phyloP scores from a whole-genome alignment of 805 yeast genomes.

The Metschnikowia hibisci region DNA sequence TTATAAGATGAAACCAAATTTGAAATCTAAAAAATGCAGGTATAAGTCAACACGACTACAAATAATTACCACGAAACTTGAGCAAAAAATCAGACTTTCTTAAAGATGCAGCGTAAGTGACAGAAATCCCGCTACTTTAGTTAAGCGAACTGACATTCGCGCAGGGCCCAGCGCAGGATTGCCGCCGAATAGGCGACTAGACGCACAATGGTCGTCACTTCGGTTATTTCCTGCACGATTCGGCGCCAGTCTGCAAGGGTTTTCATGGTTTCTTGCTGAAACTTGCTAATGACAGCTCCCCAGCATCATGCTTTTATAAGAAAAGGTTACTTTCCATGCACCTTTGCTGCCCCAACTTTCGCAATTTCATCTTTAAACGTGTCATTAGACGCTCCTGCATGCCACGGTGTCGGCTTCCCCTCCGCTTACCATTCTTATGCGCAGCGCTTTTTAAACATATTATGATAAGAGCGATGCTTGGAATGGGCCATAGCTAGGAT shows the following conservation, averaged over 20 bases:
- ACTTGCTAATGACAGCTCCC: too few species aligned
- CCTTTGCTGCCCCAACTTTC: too few species aligned
- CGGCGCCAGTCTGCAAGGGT: not conserved
- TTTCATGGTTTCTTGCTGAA: too few species aligned
- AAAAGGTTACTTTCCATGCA: too few species aligned
- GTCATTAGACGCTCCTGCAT: too few species aligned
- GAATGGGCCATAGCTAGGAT: not conserved
- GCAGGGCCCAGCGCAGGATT: conserved; percentile 3
- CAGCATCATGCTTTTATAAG: too few species aligned
- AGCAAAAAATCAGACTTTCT: not conserved
- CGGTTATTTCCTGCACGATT: not conserved
- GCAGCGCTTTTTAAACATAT: not conserved
- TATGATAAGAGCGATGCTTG: conserved; percentile 4
- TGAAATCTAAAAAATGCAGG: too few species aligned
- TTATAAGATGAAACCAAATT: too few species aligned
- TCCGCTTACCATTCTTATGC: not conserved
- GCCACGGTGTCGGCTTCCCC: too few species aligned
- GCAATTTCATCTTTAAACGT: too few species aligned
- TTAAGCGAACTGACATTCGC: not conserved
- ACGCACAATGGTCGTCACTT: not conserved
- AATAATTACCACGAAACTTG: not conserved
- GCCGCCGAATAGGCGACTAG: not conserved
- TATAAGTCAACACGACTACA: too few species aligned
- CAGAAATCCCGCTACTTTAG: not conserved
- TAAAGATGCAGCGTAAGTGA: not conserved